Evolutionary conservation across 2,329 filamentous ascomycete species (phyloP).

Genomic region (Colletotrichum trifolii): DNA sequence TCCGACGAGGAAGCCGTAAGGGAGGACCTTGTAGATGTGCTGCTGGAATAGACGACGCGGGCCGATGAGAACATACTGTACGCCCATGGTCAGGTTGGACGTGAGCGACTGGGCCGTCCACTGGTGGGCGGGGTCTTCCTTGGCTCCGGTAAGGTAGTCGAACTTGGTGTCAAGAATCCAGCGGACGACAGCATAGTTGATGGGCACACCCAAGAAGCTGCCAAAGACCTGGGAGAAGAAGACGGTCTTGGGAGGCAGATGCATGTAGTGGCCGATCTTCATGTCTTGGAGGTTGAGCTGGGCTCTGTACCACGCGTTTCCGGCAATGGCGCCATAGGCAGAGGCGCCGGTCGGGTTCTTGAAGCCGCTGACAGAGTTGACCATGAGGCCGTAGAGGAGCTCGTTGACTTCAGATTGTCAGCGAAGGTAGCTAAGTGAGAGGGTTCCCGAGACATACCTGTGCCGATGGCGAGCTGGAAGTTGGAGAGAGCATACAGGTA

Average conservation of each 20-base stretch:
- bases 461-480: constrained; percentile 49
- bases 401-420: constrained; percentile 55
- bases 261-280: constrained; percentile 61
- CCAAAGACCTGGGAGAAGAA: constrained; percentile 73
- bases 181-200: constrained; percentile 70
- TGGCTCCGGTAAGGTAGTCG: constrained; percentile 62
- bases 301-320: constrained; percentile 70
- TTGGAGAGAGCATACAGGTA: constrained; percentile 72
- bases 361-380: constrained; percentile 54
- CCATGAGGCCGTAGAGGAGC: constrained; percentile 69
- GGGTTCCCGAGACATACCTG: background rate
- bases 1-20: constrained; percentile 65
- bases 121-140: constrained; percentile 66
- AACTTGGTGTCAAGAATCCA: constrained; percentile 69
- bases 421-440: background rate
- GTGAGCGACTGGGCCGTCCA: constrained; percentile 69
- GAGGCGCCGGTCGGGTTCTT: constrained; percentile 69
- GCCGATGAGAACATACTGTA: constrained; percentile 69
- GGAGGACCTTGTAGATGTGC: constrained; percentile 59
- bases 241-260: constrained; percentile 67
- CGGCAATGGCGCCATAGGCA: constrained; percentile 68
- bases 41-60: constrained; percentile 55
- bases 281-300: constrained; percentile 67
- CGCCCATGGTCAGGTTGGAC: constrained; percentile 62
- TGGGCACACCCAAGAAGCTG: constrained; percentile 66